A percentile compares a stretch with the other conserved stretches of the same genome.
These are phyloP conservation scores for Dovyalis caffra DNA, from an alignment of 345 rosid species.

Conservation along the genomic window DNA sequence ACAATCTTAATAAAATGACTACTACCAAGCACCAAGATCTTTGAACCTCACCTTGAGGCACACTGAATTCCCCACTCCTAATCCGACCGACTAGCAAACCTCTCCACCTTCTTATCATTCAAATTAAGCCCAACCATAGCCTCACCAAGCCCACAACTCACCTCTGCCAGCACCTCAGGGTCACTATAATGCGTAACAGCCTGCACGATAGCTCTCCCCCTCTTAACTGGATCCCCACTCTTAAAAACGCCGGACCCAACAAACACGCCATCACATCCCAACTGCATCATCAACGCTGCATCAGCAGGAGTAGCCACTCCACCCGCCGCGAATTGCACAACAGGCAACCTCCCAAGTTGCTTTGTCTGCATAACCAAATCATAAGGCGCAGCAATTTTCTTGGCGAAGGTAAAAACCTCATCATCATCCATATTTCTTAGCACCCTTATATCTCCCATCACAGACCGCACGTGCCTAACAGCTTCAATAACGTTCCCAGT, in stretches of 20 bases:
- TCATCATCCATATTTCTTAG: conserved; percentile 74
- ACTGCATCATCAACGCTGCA: conserved; percentile 34
- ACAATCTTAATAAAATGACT: not conserved
- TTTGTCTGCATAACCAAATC: conserved; percentile 36
- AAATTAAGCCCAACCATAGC: conserved; percentile 38
- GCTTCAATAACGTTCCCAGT: conserved; percentile 78
- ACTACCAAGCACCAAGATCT: not conserved
- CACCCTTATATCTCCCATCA: conserved; percentile 64
- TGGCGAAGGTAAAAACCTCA: conserved; percentile 67
- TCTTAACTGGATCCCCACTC: conserved; percentile 29
- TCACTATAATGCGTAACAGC: conserved; percentile 34
- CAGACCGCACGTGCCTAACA: conserved; percentile 75
- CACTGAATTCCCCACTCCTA: not conserved
- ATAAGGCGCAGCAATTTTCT: conserved; percentile 43
- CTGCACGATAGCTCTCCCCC: conserved; percentile 33
- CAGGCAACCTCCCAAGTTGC: conserved; percentile 30
- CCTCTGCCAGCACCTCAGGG: conserved; percentile 27
- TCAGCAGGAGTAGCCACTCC: conserved; percentile 34
- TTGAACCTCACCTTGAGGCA: conserved; percentile 7
- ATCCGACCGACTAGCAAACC: conserved; percentile 35
- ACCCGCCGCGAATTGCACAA: conserved; percentile 33
- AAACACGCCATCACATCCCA: conserved; percentile 34
- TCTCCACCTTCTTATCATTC: conserved; percentile 33
- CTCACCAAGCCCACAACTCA: conserved; percentile 38
- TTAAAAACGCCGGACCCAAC: conserved; percentile 36